phyloP scores from a whole-genome alignment of 164 flowering plant species.

The Berberis thunbergii region DNA sequence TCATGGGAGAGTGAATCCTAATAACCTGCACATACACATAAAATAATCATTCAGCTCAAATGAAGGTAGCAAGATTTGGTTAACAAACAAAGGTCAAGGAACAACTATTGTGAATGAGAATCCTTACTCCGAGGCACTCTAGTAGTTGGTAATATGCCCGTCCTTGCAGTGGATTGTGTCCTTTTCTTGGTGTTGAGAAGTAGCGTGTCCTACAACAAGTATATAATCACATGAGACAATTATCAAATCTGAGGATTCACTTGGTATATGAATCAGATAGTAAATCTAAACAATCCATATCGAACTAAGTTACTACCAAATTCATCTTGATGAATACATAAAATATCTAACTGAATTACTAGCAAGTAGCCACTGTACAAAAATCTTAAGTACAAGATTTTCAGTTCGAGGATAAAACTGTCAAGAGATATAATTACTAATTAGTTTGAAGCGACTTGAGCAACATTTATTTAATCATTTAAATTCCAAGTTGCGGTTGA shows the following conservation, averaged over 20 bases:
- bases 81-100: not conserved
- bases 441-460: too few species aligned
- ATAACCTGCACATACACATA: slow-evolving; percentile 46
- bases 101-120: not conserved
- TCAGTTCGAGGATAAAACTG: too few species aligned
- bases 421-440: too few species aligned
- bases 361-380: too few species aligned
- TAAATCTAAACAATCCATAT: too few species aligned
- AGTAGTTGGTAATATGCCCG: slow-evolving; percentile 94
- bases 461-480: too few species aligned
- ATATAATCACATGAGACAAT: slow-evolving; percentile 2
- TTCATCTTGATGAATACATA: too few species aligned
- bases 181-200: slow-evolving; percentile 84
- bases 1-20: slow-evolving; percentile 96
- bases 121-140: slow-evolving; percentile 93
- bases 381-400: too few species aligned
- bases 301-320: too few species aligned
- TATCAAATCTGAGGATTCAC: not conserved
- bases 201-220: slow-evolving; percentile 69
- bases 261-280: not conserved
- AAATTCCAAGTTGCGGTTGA: too few species aligned
- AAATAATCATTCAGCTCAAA: not conserved
- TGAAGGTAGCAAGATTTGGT: too few species aligned
- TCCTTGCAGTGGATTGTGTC: slow-evolving; percentile 98
- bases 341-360: too few species aligned